These are phyloP conservation scores for Cyberlindnera nakhonratchasimensis DNA, from an alignment of 805 yeast species.

Conservation along the genomic window DNA sequence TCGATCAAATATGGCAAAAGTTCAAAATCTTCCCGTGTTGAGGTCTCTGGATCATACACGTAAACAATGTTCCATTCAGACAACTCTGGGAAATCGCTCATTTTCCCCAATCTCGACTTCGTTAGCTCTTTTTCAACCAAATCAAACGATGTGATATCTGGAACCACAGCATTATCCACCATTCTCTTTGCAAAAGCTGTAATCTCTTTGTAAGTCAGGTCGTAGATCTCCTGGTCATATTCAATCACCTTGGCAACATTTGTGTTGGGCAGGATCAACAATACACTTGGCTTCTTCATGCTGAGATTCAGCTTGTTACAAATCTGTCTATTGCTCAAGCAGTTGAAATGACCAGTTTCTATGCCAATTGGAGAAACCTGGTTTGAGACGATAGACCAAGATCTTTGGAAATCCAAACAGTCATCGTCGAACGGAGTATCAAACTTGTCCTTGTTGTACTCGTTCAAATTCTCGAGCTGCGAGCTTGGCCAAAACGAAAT, in stretches of 20 bases:
- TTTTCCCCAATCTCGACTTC: background rate
- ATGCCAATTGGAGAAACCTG: conserved; percentile 36
- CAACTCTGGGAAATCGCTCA: conserved; percentile 17
- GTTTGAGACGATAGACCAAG: conserved; percentile 58
- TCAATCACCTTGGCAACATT: conserved; percentile 42
- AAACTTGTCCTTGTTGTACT: conserved; percentile 31
- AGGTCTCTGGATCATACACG: conserved; percentile 46
- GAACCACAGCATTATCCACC: conserved; percentile 42
- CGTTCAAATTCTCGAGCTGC: conserved; percentile 35
- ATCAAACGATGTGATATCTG: conserved; percentile 21
- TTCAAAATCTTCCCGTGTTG: conserved; percentile 58
- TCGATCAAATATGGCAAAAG: conserved; percentile 59
- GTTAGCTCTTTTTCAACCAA: conserved; percentile 26
- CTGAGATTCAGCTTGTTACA: conserved; percentile 51
- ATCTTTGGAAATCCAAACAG: conserved; percentile 47
- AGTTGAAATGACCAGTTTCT: conserved; percentile 56
- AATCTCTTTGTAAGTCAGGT: conserved; percentile 30
- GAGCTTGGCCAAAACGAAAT: conserved; percentile 66
- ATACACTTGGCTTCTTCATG: conserved; percentile 39
- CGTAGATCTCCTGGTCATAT: conserved; percentile 19
- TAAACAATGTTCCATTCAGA: conserved; percentile 53
- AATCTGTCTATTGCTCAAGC: conserved; percentile 45
- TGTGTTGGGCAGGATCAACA: conserved; percentile 50
- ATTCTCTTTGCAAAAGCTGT: conserved; percentile 47
- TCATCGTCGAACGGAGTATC: conserved; percentile 39